Conservation (phyloP, 345 rosid genomes). For the Zanthoxylum bungeanum region DNA sequence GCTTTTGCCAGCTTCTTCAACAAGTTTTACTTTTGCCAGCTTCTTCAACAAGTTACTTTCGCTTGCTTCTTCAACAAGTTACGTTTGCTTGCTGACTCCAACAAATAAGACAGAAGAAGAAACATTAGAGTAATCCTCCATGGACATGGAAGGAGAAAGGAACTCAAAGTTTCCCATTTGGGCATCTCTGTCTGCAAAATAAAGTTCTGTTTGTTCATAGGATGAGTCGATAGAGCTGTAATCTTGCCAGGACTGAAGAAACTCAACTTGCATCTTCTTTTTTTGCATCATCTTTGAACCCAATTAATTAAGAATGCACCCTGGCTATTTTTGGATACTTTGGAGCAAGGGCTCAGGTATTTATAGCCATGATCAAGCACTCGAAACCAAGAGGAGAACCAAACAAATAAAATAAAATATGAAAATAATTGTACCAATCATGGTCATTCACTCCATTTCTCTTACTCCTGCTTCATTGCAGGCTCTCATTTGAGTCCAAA, state of each 20-base stretch:
- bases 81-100: no score
- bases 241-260: conserved; percentile 11
- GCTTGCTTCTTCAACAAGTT: no score
- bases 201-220: conserved; percentile 20
- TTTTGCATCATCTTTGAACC: conserved; percentile 6
- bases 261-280: conserved; percentile 17
- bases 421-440: not conserved
- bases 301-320: conserved; percentile 1
- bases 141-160: conserved; percentile 12
- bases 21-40: no score
- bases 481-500: conserved; percentile 19
- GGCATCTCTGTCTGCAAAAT: conserved; percentile 9
- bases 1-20: no score
- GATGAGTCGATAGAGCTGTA: conserved; percentile 2
- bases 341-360: not conserved
- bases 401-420: not conserved
- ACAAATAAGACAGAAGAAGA: conserved; percentile 17
- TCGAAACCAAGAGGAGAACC: not conserved
- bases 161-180: conserved; percentile 19
- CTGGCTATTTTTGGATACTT: not conserved
- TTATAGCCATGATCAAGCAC: conserved; percentile 10
- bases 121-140: conserved; percentile 22
- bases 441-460: conserved; percentile 4
- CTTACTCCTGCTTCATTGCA: conserved; percentile 1
- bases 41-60: no score